Base-by-base conservation (phyloP, 805 yeast species). In the Yarrowia porcina region DNA sequence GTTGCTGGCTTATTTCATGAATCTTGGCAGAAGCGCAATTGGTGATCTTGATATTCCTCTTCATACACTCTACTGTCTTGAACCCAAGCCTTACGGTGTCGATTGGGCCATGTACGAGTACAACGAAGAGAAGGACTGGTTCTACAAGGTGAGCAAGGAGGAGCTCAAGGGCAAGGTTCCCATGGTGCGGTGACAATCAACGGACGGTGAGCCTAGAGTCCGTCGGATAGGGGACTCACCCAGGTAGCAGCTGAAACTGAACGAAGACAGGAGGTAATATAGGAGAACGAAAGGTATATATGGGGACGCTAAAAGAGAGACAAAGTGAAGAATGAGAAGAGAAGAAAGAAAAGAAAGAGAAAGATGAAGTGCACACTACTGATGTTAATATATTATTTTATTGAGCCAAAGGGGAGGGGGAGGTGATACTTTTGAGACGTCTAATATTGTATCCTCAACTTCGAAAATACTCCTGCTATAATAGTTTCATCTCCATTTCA, bases 81-180 rank as follows among this genome's bases (percentile, higher is more conserved):
- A 93, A 71, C 91, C 93, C 56, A 90, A 89, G 73, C 97, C 98
- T 0, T 93, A 90, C 73, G 98, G 98, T 1, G 96, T 96, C 2
- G 96, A 90, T 65, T 93, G 96, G 90, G 82, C 88, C 13, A 79
- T 92, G 72, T 93, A 87, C 75, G 96, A 91, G 72, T 93, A 87
- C 75, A 88, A 89, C 69, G 97, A 92, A 68, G 75, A 74, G 2
- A 74, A 80, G 41, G 92, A 91, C 72, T 84, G 90, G 87, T 93
- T 93, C 75, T 81, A 77, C 62, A 83, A 88, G 69, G 86, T 90
- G 15, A 70, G 74, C 20, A 70, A 71, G 64, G 75, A 72, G 36
- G 70, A 59, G 52, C 52, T 59, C 49, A 30, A 33, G 28, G 54
- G 54, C 6, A 42, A 35, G 56, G 54, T 45, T 11, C 52, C 63